Evolutionary conservation across 2,329 filamentous ascomycete species (phyloP).

Genomic region (Gremmenia infestans): DNA sequence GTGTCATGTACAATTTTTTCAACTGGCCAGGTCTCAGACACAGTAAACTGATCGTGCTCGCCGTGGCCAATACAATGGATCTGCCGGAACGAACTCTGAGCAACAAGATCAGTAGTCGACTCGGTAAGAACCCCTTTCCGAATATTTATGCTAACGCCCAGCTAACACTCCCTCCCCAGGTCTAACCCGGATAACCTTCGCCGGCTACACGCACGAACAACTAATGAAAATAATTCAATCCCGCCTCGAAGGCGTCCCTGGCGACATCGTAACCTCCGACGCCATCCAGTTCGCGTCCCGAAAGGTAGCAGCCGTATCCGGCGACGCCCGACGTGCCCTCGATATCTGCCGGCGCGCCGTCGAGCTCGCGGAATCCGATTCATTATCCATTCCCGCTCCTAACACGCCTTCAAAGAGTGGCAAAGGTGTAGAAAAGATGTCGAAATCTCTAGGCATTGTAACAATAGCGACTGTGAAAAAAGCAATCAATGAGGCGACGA

Average conservation of each 20-base stretch:
- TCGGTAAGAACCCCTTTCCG: constrained; percentile 41
- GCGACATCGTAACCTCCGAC: constrained; percentile 85
- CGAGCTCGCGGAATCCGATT: constrained; percentile 82
- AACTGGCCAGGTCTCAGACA: constrained; percentile 95
- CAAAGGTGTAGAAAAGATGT: constrained; percentile 24
- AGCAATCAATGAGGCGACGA: constrained; percentile 92
- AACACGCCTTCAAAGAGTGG: constrained; percentile 58
- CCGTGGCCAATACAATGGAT: constrained; percentile 99
- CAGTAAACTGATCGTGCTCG: constrained; percentile 89
- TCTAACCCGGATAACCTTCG: constrained; percentile 91
- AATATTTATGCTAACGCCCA: background rate
- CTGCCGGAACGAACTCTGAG: constrained; percentile 90
- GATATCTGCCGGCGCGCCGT: constrained; percentile 95
- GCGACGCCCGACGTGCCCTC: constrained; percentile 84
- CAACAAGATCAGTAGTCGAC: constrained; percentile 94
- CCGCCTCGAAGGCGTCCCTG: constrained; percentile 81
- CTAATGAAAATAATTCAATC: constrained; percentile 96
- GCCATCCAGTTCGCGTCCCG: constrained; percentile 94
- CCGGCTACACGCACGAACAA: constrained; percentile 94
- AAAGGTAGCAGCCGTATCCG: constrained; percentile 94
- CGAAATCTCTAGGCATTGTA: constrained; percentile 50
- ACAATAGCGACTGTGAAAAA: constrained; percentile 91
- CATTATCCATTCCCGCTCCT: constrained; percentile 35
- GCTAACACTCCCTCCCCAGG: constrained; percentile 37
- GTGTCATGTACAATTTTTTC: constrained; percentile 99